Evolutionary conservation across 1,139 yeast genomes (phyloP), one percentile per base, ranked within the genome.

Genomic region (Saccharomyces uvarum): DNA sequence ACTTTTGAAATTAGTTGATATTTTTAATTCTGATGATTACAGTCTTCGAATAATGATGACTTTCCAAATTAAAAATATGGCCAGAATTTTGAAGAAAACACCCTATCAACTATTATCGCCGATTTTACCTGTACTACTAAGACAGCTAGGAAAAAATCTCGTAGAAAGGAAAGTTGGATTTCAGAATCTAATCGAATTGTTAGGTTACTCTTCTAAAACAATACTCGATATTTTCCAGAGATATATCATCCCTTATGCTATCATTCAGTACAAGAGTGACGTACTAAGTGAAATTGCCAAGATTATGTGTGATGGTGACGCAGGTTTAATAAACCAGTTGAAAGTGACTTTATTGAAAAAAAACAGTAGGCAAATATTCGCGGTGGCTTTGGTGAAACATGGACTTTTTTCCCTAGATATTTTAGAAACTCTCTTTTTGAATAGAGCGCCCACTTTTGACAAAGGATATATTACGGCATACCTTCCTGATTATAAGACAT

Each of bases 61-160:
- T 2, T 65, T 63, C 33, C 70, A 70, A 56, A 60, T 71, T 4
- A 61, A 63, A 33, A 61, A 63, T 46, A 58, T 70, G 47, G 77
- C 84, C 0, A 67, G 70, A 19, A 70, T 75, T 1, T 75, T 76
- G 56, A 67, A 73, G 1, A 67, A 80, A 31, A 78, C 87, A 1
- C 84, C 89, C 0, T 83, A 84, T 73, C 88, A 86, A 64, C 70
- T 93, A 16, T 72, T 90, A 38, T 80, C 89, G 2, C 96, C 97
- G 0, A 87, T 82, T 60, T 77, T 93, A 65, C 88, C 95, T 1
- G 79, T 86, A 51, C 75, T 90, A n/a, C 80, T 93, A 46, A 79
- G 83, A 53, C 77, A 80, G 50, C 75, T 88, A 14, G 83, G 88
- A 1, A 82, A 82, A 58, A 75, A 76, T 52, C 64, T 79, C 48